phyloP scores from a whole-genome alignment of 164 flowering plant genomes.

The Stephania cephalantha region DNA sequence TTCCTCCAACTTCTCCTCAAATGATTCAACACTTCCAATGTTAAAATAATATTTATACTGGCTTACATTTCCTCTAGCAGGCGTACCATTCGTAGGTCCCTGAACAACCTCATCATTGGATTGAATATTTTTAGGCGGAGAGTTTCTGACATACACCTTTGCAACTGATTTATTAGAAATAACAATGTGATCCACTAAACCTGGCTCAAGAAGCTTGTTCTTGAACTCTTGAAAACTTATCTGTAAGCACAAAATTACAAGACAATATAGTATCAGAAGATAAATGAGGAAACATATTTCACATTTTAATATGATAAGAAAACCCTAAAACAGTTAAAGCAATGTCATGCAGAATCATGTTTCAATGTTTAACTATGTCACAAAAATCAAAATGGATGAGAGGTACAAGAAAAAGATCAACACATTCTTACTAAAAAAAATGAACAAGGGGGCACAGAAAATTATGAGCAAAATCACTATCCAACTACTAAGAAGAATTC shows the following conservation, averaged over 20 bases:
- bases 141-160: constrained; percentile 58
- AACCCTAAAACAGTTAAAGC: not conserved
- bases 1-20: constrained; percentile 95
- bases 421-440: not conserved
- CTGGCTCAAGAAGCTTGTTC: constrained; percentile 85
- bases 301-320: not conserved
- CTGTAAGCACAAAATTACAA: constrained; percentile 32
- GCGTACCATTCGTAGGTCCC: constrained; percentile 30
- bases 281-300: not conserved
- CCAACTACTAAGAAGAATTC: not conserved
- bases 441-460: not conserved
- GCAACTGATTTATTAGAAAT: constrained; percentile 85
- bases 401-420: not conserved
- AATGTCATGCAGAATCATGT: not conserved
- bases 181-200: constrained; percentile 78
- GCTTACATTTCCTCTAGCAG: constrained; percentile 36
- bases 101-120: constrained; percentile 38
- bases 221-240: constrained; percentile 90
- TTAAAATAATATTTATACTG: constrained; percentile 75
- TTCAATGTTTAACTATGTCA: not conserved
- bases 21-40: constrained; percentile 89
- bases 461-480: not conserved
- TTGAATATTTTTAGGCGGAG: constrained; percentile 34
- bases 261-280: not conserved
- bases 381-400: not conserved